Evolutionary conservation across 1,284 basidiomycete species (phyloP).

Genomic region (Cryptococcus sp.): DNA sequence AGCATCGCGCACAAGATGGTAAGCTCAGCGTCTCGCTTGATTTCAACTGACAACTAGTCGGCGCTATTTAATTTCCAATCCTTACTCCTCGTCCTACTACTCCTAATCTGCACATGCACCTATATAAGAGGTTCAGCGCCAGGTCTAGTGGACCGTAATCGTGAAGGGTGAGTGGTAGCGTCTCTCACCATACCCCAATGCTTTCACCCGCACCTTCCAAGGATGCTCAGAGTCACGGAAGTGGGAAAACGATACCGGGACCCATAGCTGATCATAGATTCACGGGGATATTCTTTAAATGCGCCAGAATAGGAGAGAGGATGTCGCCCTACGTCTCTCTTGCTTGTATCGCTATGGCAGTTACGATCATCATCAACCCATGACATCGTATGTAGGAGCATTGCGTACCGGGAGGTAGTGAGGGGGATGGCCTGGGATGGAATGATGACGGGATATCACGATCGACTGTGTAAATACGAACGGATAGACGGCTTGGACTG

Average conservation of each 20-base stretch:
- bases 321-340: constrained; percentile 77
- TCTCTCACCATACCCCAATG: too few species aligned
- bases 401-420: neutral
- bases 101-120: constrained; percentile 95
- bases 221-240: too few species aligned
- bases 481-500: too few species aligned
- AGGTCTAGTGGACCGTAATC: constrained; percentile 85
- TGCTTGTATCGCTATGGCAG: constrained; percentile 75
- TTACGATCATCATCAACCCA: constrained; percentile 56
- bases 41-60: constrained; percentile 60
- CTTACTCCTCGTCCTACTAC: constrained; percentile 83
- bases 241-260: too few species aligned
- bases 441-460: too few species aligned
- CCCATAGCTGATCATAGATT: constrained; percentile 55
- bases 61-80: constrained; percentile 98
- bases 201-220: too few species aligned
- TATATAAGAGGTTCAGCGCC: constrained; percentile 89
- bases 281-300: constrained; percentile 87
- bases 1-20: too few species aligned
- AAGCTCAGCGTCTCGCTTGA: too few species aligned
- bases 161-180: constrained; percentile 70
- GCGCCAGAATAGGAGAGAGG: constrained; percentile 81
- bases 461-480: too few species aligned
- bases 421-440: too few species aligned
- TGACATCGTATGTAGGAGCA: constrained; percentile 1